Evolutionary conservation across 2,329 filamentous ascomycete genomes (phyloP), one percentile per base, ranked within the genome.

Genomic region (Beauveria rudraprayagi): DNA sequence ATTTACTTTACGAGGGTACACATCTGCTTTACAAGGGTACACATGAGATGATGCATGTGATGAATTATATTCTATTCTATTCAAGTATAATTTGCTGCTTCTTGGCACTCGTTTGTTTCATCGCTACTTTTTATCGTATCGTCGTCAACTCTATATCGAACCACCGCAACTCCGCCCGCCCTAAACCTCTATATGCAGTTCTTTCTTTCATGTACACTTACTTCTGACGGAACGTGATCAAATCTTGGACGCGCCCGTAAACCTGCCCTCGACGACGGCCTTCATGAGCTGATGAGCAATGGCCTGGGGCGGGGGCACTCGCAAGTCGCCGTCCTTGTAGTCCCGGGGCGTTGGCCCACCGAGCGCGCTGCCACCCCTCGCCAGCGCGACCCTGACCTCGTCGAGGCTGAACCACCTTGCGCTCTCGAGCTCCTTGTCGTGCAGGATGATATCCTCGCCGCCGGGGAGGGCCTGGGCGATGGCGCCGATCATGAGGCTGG

Each of bases 231-330:
- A 26, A n/a, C 0, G 16, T 14, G 19, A 28, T 68, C 73, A 83
- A 10, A 83, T 83, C 72, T 84, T 87, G 63, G 80, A 67, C 4
- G 65, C 75, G 2, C 77, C 78, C 11, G 79, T 80, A 63, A 90
- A 76, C 71, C 90, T 94, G 0, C 91, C 91, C 56, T 86, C 84
- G 0, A 88, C 83, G 16, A 96, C 91, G 1, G 92, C 91, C 57
- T 79, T 81, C 67, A 99, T 86, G 70, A 97, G 75, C 71, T 92
- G 89, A 73, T 97, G 90, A 17, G 94, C 94, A 80, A 99, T 97
- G 1, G 94, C 93, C 41, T 92, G 96, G 62, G 81, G 77, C 2
- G 92, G 91, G 51, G 94, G 94, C 70, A 99, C 74, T 61, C 91
- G 83, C 76, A 99, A 73, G 3, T 81, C 84, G 0, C 91, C 92